Evolutionary conservation across 352 stramenopile species (phyloP).

Genomic region (Pythium chondricola): DNA sequence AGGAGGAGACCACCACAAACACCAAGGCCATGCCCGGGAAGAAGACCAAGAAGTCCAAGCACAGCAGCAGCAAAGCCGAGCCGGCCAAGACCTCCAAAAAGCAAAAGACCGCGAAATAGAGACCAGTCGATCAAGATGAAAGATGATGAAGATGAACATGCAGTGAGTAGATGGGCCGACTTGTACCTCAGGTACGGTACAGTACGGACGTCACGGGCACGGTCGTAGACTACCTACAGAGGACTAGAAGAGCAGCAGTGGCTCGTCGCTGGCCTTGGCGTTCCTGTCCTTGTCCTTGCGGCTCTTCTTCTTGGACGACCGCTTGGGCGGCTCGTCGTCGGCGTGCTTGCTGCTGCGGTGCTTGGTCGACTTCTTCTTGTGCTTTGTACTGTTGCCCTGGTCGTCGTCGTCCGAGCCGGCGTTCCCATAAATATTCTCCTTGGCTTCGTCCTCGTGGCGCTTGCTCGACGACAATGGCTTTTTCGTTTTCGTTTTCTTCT

Average conservation of each 20-base stretch:
- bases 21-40: slow-evolving; percentile 26
- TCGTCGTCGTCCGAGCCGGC: slow-evolving; percentile 28
- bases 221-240: too few relatives aligned
- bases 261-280: slow-evolving; percentile 34
- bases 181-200: too few relatives aligned
- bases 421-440: slow-evolving; percentile 47
- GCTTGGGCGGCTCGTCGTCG: too few relatives aligned
- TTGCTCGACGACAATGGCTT: slow-evolving; percentile 20
- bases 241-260: slow-evolving; percentile 82
- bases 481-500: slow-evolving; percentile 34
- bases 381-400: slow-evolving; percentile 18
- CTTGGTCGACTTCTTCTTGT: slow-evolving; percentile 23
- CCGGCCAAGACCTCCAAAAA: too few relatives aligned
- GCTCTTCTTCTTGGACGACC: slow-evolving; percentile 46
- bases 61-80: not conserved
- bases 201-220: too few relatives aligned
- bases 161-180: not conserved
- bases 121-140: not conserved
- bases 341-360: not conserved
- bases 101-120: not conserved
- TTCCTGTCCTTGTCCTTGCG: slow-evolving; percentile 31
- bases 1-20: slow-evolving; percentile 43
- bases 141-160: not conserved
- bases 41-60: slow-evolving; percentile 25
- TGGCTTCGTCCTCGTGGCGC: slow-evolving; percentile 24